Evolutionary conservation across 805 yeast genomes (phyloP).

Genomic region (Saccharomycopsis fermentans): DNA sequence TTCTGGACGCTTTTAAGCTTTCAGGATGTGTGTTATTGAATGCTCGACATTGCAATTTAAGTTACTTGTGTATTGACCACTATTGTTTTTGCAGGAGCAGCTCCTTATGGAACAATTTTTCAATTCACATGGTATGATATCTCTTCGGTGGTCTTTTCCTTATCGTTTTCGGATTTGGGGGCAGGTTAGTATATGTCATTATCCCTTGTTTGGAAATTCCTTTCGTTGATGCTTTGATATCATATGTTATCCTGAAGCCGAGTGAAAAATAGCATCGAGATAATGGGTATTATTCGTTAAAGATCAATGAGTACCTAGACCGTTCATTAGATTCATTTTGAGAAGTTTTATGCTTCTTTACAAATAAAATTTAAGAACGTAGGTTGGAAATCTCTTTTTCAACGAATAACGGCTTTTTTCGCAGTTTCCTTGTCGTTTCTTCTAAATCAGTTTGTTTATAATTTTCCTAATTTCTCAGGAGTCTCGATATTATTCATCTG

Average conservation of each 20-base stretch:
- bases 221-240: neutral
- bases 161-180: neutral
- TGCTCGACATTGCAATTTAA: neutral
- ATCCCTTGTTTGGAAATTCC: neutral
- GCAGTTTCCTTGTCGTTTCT: neutral
- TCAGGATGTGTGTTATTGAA: too few species aligned
- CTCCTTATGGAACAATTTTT: neutral
- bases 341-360: neutral
- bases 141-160: neutral
- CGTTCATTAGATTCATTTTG: neutral
- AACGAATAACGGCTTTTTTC: neutral
- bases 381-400: neutral
- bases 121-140: neutral
- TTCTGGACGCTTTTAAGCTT: neutral
- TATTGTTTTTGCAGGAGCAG: neutral
- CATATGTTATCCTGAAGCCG: neutral
- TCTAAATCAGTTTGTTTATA: neutral
- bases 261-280: neutral
- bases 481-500: neutral
- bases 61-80: neutral
- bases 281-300: neutral
- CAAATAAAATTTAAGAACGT: neutral
- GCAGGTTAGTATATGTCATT: neutral
- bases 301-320: neutral
- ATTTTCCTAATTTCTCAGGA: neutral